Evolutionary conservation across 2,329 filamentous ascomycete genomes (phyloP), one percentile per base, ranked within the genome.

Genomic region (Paracorniculantispora psalliotae): DNA sequence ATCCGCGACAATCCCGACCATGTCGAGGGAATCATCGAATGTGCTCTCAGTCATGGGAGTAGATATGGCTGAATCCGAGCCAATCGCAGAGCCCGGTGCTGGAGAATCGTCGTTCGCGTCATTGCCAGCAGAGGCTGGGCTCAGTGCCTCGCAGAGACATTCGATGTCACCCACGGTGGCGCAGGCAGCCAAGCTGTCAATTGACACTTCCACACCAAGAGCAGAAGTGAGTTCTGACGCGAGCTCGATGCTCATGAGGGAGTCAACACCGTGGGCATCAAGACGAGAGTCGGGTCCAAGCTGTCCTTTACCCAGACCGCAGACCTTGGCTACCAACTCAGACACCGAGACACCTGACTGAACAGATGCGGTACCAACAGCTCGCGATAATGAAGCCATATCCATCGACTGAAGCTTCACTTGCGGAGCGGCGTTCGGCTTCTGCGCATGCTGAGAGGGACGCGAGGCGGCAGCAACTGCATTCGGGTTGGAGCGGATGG

Each of bases 191-290:
- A 49, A 12, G 13, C 25, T 53, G 53, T 2, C 64, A 54, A 28
- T 64, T 59, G 25, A 67, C 8, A 49, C 60, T 15, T 65, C 56
- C 19, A 69, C 50, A 15, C 64, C 65, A 26, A 68, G 66, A 15
- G 61, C 60, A 23, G 65, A 60, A 25, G 44, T 54, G 0, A 68
- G 43, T 33, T 63, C 65, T 6, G 63, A 48, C 3, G 33, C 47
- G 4, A 68, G 60, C 57, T 69, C 67, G 37, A 68, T 68, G 1
- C 65, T 63, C 30, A 68, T 56, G 1, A 69, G 61, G 0, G 67
- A 69, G 57, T 69, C 67, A 5, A 69, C 63, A 7, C 67, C 67
- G 1, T 68, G 60, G 10, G 61, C 55, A 6, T 43, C 61, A 7
- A 69, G 43, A 2, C 48, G 37, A 12, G 54, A 53, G 17, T 56